Conservation (phyloP, 108 stramenopile genomes). For the Pseudonitzschia delicatissima region DNA sequence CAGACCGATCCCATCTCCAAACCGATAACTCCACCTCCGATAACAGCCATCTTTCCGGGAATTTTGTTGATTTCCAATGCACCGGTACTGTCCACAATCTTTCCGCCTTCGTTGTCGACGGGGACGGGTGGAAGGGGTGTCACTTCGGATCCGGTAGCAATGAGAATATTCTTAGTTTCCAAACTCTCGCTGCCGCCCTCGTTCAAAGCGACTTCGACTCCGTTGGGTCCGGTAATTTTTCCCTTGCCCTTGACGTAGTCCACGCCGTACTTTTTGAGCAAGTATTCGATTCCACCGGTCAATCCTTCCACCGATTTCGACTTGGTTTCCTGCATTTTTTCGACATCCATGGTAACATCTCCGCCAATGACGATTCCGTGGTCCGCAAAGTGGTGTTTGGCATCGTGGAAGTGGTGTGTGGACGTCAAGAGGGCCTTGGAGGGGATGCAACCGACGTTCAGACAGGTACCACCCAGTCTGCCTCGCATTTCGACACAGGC, state of each 20-base stretch:
- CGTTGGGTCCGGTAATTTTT: constrained; percentile 79
- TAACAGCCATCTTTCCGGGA: constrained; percentile 92
- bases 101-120: constrained; percentile 94
- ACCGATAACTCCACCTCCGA: constrained; percentile 99
- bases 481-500: constrained; percentile 99
- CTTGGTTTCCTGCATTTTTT: constrained; percentile 92
- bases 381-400: constrained; percentile 91
- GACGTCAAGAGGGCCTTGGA: constrained; percentile 96
- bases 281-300: constrained; percentile 97
- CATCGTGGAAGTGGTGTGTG: constrained; percentile 95
- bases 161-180: constrained; percentile 94
- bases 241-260: constrained; percentile 97
- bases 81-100: constrained; percentile 98
- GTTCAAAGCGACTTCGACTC: constrained; percentile 78
- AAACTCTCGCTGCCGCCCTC: constrained; percentile 80
- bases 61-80: constrained; percentile 90
- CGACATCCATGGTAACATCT: constrained; percentile 87
- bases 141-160: constrained; percentile 98
- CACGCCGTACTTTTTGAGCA: constrained; percentile 98
- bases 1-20: constrained; percentile 99
- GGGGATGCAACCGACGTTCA: constrained; percentile 99
- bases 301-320: constrained; percentile 90
- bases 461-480: constrained; percentile 89
- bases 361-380: constrained; percentile 86
- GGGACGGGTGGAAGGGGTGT: constrained; percentile 97